Evolutionary conservation across 345 rosid species (phyloP).

Genomic region (Gossypium arboreum): DNA sequence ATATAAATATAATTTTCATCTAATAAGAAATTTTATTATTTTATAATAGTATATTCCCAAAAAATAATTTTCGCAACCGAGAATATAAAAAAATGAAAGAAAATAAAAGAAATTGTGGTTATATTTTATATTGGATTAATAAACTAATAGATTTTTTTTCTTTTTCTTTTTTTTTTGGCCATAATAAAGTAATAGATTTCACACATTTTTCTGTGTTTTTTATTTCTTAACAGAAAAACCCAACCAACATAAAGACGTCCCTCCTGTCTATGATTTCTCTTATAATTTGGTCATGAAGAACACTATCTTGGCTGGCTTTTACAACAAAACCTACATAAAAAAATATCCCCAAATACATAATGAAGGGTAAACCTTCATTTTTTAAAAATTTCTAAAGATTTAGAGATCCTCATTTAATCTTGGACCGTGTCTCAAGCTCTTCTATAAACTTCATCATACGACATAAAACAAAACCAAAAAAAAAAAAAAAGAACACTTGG

Average conservation of each 20-base stretch:
- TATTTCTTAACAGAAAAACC: not conserved
- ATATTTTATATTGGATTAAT: not conserved
- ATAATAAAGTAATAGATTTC: no score
- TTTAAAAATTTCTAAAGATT: not conserved
- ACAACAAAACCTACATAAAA: not conserved
- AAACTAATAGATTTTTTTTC: not conserved
- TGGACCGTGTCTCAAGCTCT: constrained; percentile 10
- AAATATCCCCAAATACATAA: no score
- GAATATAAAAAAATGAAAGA: not conserved
- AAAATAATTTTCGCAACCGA: not conserved
- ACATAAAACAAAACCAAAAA: not conserved
- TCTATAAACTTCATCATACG: not conserved
- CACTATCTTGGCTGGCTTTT: not conserved
- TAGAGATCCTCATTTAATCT: constrained; percentile 5
- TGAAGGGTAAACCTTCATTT: no score
- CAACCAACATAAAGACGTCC: not conserved
- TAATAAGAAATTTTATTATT: not conserved
- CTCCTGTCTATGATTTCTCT: not conserved
- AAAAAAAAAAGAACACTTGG: not conserved
- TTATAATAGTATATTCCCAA: not conserved
- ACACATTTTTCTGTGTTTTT: no score
- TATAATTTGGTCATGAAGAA: not conserved
- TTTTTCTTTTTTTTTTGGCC: not conserved
- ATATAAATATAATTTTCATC: not conserved
- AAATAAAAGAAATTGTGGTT: not conserved